Evolutionary conservation across 1,284 basidiomycete species (phyloP).

Genomic region (Inonotus hispidus): DNA sequence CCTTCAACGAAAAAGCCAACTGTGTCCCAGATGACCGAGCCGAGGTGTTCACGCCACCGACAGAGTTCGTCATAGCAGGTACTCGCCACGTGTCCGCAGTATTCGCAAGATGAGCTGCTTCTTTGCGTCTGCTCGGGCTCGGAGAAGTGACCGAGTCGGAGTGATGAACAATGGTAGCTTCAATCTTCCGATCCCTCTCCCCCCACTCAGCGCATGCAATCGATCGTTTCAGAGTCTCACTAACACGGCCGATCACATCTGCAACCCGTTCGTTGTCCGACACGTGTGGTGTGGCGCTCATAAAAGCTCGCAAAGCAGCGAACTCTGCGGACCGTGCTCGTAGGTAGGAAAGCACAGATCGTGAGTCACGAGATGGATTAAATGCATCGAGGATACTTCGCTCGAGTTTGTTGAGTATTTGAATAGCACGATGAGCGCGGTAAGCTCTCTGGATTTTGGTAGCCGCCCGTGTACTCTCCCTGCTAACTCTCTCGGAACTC

Average conservation of each 20-base stretch:
- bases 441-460: slow-evolving; percentile 14
- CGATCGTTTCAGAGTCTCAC: background rate
- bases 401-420: background rate
- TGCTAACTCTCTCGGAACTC: background rate
- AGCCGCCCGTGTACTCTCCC: background rate
- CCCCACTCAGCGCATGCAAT: background rate
- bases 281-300: background rate
- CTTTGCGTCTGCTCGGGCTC: background rate
- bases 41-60: too few species aligned
- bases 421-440: slow-evolving; percentile 5
- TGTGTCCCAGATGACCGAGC: too few species aligned
- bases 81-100: background rate
- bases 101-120: background rate
- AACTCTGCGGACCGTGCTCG: background rate
- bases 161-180: background rate
- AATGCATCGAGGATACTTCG: background rate
- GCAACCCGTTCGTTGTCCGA: background rate
- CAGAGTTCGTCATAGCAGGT: too few species aligned
- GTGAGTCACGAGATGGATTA: background rate
- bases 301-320: background rate
- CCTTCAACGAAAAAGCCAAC: too few species aligned
- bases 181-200: background rate
- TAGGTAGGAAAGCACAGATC: background rate
- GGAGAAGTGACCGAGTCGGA: background rate
- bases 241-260: background rate